Base-by-base conservation (phyloP, 441 rosid genomes). In the Corymbia citriodora region DNA sequence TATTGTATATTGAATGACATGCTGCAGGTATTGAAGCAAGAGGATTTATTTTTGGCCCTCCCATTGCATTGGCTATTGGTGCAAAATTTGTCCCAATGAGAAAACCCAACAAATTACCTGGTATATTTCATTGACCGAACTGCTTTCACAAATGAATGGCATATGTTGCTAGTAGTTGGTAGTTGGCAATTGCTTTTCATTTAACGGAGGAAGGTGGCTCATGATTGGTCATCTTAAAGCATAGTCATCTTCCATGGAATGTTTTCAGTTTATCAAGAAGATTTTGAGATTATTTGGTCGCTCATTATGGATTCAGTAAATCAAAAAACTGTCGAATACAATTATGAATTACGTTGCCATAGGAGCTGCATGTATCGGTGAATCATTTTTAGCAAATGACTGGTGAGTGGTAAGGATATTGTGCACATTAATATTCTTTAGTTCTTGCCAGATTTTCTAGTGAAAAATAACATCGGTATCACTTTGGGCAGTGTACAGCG, bases 11-110 rank as follows among this genome's bases (percentile, higher is more conserved):
- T 82, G 54, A 21, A 81, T 89, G 87, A 68, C 54, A 45, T 89
- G 82, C 87, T 92, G 94, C 91, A 98, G 99, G 99, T 92, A 91
- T 98, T 92, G 99, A 98, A 94, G 99, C 99, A 54, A 96, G 99
- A 92, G 99, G 99, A 61, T 98, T 98, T 92, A 98, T 98, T 87
- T 98, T 98, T 94, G 99, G 99, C 55, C 99, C 99, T 90, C 99
- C 99, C 59, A 97, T 98, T 92, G 99, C 99, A 17, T 93, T 97
- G 94, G 98, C 99, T 89, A 96, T 98, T 92, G 99, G 99, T 55
- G 99, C 99, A 48, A 98, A 98, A 92, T 98, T 98, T 93, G 99
- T 98, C 79, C 99, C 99, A 68, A 93, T 97, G 96, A 96, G 99
- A 94, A 98, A 98, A 94, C 99, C 99, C 92, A 95, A 96, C 36